These are phyloP conservation scores for Poronia punctata DNA, from an alignment of 495 filamentous ascomycete genomes.

Conservation along the genomic window DNA sequence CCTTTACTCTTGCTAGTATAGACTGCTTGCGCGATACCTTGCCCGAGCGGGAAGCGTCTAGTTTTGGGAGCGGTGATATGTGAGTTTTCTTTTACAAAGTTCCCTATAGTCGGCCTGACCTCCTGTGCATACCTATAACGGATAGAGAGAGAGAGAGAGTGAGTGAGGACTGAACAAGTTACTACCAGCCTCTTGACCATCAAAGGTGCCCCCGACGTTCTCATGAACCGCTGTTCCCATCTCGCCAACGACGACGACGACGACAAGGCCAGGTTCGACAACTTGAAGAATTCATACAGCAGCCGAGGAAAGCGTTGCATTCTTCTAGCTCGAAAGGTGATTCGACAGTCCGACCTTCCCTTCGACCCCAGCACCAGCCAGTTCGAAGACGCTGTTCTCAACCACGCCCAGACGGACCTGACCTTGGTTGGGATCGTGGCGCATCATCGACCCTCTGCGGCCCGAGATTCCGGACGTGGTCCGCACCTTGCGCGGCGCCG, in stretches of 20 bases:
- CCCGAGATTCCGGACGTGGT: slow-evolving; percentile 58
- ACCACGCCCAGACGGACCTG: slow-evolving; percentile 42
- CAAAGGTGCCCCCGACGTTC: slow-evolving; percentile 59
- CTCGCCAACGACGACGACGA: slow-evolving; percentile 34
- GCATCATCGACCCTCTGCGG: slow-evolving; percentile 61
- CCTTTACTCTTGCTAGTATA: slow-evolving; percentile 28
- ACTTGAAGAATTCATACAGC: slow-evolving; percentile 55
- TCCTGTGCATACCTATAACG: no score
- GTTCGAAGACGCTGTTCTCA: slow-evolving; percentile 47
- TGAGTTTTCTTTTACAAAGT: slow-evolving; percentile 17
- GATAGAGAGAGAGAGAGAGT: no score
- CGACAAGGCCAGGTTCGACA: slow-evolving; percentile 36
- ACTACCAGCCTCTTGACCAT: slow-evolving; percentile 43
- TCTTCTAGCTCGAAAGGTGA: slow-evolving; percentile 53
- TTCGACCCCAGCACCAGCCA: slow-evolving; percentile 31
- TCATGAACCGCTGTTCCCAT: slow-evolving; percentile 48
- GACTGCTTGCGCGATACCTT: slow-evolving; percentile 33
- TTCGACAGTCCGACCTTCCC: slow-evolving; percentile 31
- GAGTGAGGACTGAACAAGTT: slow-evolving; percentile 4
- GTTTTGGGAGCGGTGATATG: slow-evolving; percentile 35
- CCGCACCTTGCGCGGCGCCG: slow-evolving; percentile 49
- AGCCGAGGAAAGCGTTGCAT: slow-evolving; percentile 58
- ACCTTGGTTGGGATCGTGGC: slow-evolving; percentile 57
- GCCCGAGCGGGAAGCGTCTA: slow-evolving; percentile 25
- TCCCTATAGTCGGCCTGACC: no score